Evolutionary conservation across 139 green algal genomes (phyloP), one percentile per base, ranked within the genome.

Genomic region (Ostreobium quekettii): DNA sequence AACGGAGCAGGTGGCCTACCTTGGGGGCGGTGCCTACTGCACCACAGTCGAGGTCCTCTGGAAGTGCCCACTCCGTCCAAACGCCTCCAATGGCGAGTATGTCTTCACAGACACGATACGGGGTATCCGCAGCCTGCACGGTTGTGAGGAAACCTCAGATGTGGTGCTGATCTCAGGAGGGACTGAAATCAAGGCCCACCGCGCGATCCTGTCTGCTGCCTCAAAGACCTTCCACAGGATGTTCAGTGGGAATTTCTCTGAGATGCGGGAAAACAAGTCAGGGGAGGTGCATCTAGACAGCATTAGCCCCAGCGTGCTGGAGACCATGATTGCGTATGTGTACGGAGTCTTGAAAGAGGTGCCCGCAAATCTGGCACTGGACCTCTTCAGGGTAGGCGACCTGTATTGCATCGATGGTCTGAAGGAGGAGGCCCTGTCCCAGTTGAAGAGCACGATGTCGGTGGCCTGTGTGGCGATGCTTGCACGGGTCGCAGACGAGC

Each of bases 231-330:
- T 66, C 24, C 59, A 42, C 5, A 39, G 59, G 30, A 66, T 66
- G 59, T 66, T 66, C 59, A 66, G 59, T 42, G 59, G 46, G 7
- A n/a, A n/a, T n/a, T n/a, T n/a, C n/a, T n/a, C n/a, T n/a, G 59
- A 46, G 30, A 66, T 66, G 59, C 46, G n/a, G 7, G 59, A 66
- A 47, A 66, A 42, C 7, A 31, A 46, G 7, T 4, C 29, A 11
- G 59, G 59, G 5, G 30, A 66, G 59, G 59, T 66, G 24, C 7
- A 47, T 6, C 7, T 66, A 8, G 59, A 66, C 32, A n/a, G 32
- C n/a, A 30, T 66, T n/a, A 22, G 24, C 7, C 59, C 59, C 5
- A 46, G 7, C 15, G 59, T 66, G 7, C 30, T 66, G 59, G 59
- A 38, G 29, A 19, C 30, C 32, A 66, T 66, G 59, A 19, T 47